Evolutionary conservation across 345 rosid species (phyloP).

Genomic region (Syzygium oleosum): DNA sequence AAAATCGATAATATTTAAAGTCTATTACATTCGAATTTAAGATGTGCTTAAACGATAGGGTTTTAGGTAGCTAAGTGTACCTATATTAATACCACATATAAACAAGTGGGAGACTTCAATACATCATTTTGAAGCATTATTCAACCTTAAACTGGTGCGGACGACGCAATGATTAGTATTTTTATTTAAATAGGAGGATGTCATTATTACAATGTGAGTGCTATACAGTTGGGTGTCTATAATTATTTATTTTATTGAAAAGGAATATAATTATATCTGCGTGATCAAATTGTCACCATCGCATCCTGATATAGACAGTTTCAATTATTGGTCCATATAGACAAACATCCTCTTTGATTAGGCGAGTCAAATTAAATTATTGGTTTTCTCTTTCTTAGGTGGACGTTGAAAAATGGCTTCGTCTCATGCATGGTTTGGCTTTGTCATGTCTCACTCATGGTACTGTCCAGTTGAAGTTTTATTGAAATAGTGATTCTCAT

Average conservation of each 20-base stretch:
- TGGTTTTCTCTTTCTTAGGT: not conserved
- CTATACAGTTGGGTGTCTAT: not conserved
- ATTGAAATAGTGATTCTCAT: not conserved
- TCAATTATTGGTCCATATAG: not conserved
- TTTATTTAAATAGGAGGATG: not conserved
- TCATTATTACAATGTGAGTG: not conserved
- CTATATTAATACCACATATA: not conserved
- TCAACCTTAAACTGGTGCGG: too few relatives aligned
- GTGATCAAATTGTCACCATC: not conserved
- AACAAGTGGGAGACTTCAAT: not conserved
- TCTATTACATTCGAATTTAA: not conserved
- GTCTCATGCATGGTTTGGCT: not conserved
- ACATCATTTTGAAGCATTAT: not conserved
- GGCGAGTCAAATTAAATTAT: not conserved
- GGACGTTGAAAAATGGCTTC: not conserved
- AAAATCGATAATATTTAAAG: not conserved
- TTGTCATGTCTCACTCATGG: not conserved
- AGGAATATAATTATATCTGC: not conserved
- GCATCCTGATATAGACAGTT: not conserved
- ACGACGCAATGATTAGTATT: not conserved
- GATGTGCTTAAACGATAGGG: not conserved
- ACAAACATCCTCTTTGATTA: not conserved
- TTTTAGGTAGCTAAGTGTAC: not conserved
- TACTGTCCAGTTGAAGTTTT: not conserved
- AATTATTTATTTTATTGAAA: not conserved